phyloP scores from a whole-genome alignment of 176 grass and related monocot genomes.

The Themeda triandra region DNA sequence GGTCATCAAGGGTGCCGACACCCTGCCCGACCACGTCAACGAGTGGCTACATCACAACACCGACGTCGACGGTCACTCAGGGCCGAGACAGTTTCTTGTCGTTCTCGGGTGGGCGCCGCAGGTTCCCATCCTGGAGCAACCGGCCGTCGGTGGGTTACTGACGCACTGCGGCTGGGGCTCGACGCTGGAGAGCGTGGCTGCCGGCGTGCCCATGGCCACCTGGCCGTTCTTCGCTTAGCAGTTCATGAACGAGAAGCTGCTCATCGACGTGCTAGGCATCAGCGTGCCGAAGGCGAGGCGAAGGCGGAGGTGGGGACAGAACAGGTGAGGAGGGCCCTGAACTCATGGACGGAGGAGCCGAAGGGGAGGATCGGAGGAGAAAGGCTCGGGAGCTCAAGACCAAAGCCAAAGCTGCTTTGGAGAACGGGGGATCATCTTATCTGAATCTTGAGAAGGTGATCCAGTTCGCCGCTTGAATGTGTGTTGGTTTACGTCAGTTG shows the following conservation, averaged over 20 bases:
- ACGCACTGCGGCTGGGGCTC: too few species aligned
- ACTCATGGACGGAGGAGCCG: slow-evolving; percentile 37
- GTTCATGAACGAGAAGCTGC: too few species aligned
- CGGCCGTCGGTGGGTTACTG: slow-evolving; percentile 49
- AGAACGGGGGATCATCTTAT: background rate
- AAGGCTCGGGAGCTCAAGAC: background rate
- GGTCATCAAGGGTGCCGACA: slow-evolving; percentile 43
- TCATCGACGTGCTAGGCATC: too few species aligned
- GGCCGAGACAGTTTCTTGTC: slow-evolving; percentile 28
- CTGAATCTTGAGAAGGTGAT: background rate
- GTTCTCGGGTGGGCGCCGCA: slow-evolving; percentile 65
- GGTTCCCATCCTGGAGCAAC: slow-evolving; percentile 56
- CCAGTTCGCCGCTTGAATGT: too few species aligned
- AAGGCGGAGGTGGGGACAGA: background rate
- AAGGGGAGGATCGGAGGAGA: slow-evolving; percentile 18
- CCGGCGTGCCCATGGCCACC: too few species aligned
- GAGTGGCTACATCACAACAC: slow-evolving; percentile 42
- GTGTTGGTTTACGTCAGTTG: too few species aligned
- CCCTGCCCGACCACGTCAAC: slow-evolving; percentile 23
- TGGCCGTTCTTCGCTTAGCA: too few species aligned
- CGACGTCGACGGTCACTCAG: background rate
- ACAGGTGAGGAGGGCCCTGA: slow-evolving; percentile 31
- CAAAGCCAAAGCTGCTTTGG: slow-evolving; percentile 12
- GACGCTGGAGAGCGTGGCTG: too few species aligned
- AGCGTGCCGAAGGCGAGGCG: too few species aligned